These are phyloP conservation scores for Penicillium sp. DNA, from an alignment of 2,329 filamentous ascomycete species.

Conservation along the genomic window DNA sequence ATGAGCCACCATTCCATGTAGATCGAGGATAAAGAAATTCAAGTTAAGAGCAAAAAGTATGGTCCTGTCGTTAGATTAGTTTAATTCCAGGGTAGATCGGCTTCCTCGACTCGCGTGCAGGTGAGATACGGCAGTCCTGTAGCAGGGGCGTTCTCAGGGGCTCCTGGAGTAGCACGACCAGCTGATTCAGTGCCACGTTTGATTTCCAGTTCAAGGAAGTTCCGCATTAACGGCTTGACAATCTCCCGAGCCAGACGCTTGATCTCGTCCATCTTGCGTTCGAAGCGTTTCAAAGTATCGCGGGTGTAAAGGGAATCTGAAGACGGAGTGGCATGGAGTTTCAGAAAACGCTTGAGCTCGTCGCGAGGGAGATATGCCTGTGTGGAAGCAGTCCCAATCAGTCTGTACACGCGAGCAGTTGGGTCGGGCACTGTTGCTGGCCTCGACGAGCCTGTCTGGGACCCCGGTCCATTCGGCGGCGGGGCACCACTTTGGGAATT, in stretches of 20 bases:
- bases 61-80: not conserved
- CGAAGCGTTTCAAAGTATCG: slow-evolving; percentile 81
- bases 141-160: slow-evolving; percentile 37
- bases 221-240: slow-evolving; percentile 81
- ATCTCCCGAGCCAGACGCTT: slow-evolving; percentile 78
- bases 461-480: slow-evolving; percentile 10
- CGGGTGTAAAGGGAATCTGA: slow-evolving; percentile 70
- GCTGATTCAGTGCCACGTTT: slow-evolving; percentile 34
- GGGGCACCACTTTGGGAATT: slow-evolving; percentile 7
- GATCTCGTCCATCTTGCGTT: slow-evolving; percentile 82
- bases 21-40: not conserved
- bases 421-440: slow-evolving; percentile 30
- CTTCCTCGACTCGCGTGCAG: slow-evolving; percentile 60
- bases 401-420: slow-evolving; percentile 70
- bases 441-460: slow-evolving; percentile 22
- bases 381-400: slow-evolving; percentile 63
- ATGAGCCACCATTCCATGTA: too few species aligned
- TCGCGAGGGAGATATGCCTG: slow-evolving; percentile 73
- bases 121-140: slow-evolving; percentile 60
- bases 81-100: slow-evolving; percentile 62
- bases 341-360: slow-evolving; percentile 86
- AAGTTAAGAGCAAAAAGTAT: not conserved
- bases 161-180: slow-evolving; percentile 20
- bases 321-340: slow-evolving; percentile 61
- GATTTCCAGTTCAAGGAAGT: slow-evolving; percentile 76